Base-by-base conservation (phyloP, 352 stramenopile species). In the Phytophthora pisi region DNA sequence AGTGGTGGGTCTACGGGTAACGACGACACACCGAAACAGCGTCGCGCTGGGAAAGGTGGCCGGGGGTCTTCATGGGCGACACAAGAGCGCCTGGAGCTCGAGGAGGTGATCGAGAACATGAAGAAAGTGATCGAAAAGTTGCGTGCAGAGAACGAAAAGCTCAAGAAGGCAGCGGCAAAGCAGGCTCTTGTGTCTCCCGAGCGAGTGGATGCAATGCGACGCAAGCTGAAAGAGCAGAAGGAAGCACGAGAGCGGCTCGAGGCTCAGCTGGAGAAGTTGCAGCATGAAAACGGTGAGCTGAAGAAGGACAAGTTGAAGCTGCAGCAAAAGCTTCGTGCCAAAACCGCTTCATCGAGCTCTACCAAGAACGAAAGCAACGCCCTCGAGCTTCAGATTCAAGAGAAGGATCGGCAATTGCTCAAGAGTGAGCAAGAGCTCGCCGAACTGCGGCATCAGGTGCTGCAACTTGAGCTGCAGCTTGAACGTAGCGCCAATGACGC, bases 81-180 rank as follows among this genome's bases (percentile, higher is more conserved):
- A 8, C 57, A 74, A 36, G 83, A 93, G 49, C 72, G 80, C 4
- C 57, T 77, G 15, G 82, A 90, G 63, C 75, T 96, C 1, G 84
- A 96, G 56, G 74, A 88, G 49, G 82, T 95, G 57, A 86, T 93
- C 34, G 79, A 81, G 26, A 92, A 88, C 46, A 93, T 94, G 84
- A 95, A 93, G 60, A 82, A 81, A 42, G 83, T 92, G 31, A 94
- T 93, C 30, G 83, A 93, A 36, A 91, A 90, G 60, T 72, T 94
- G 2, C 88, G 85, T 6, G 51, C 58, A 2, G 88, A 96, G 52
- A 96, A 94, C 36, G 84, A 90, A 15, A 79, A 79, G 23, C 70
- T 93, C 0, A 74, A 78, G 13, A 72, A 69, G 15, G 65, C 65
- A 10, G 61, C 57, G 16, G 53, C 42, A 20, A 82, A 79, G 52